Evolutionary conservation across 2,329 filamentous ascomycete species (phyloP).

Genomic region (Colletotrichum chrysophilum): DNA sequence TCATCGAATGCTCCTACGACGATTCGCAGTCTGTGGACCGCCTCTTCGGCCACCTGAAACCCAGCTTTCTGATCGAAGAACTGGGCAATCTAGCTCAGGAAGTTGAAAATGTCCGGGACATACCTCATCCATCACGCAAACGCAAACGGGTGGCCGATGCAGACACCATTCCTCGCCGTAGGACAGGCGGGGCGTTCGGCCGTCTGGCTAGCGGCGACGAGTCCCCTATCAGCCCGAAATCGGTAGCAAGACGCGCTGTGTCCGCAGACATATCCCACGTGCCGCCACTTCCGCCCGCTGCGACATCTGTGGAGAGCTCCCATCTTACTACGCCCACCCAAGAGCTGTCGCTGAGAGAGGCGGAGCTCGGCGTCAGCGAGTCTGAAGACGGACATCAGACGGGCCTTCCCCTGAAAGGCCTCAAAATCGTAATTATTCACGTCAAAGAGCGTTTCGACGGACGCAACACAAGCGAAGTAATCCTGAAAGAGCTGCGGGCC

Average conservation of each 20-base stretch:
- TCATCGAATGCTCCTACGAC: slow-evolving; percentile 96
- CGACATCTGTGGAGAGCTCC: slow-evolving; percentile 35
- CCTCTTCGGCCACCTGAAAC: slow-evolving; percentile 89
- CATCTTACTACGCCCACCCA: slow-evolving; percentile 53
- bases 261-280: slow-evolving; percentile 43
- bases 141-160: slow-evolving; percentile 62
- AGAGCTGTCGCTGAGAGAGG: slow-evolving; percentile 47
- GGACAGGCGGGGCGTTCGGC: slow-evolving; percentile 17
- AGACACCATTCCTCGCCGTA: slow-evolving; percentile 28
- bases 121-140: slow-evolving; percentile 56
- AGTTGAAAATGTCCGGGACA: slow-evolving; percentile 60
- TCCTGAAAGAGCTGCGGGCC: slow-evolving; percentile 71
- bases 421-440: slow-evolving; percentile 89
- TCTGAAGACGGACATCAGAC: slow-evolving; percentile 4
- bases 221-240: slow-evolving; percentile 58
- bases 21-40: slow-evolving; percentile 78
- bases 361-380: slow-evolving; percentile 28
- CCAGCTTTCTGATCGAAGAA: slow-evolving; percentile 82
- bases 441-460: slow-evolving; percentile 90
- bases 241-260: slow-evolving; percentile 29
- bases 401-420: slow-evolving; percentile 65
- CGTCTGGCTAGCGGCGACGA: slow-evolving; percentile 35
- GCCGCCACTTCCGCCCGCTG: slow-evolving; percentile 46
- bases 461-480: slow-evolving; percentile 65
- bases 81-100: slow-evolving; percentile 73